A percentile compares a stretch with the other conserved stretches of the same genome.
phyloP scores from a whole-genome alignment of 148 eudicot genomes.

The Nyssa sinensis region DNA sequence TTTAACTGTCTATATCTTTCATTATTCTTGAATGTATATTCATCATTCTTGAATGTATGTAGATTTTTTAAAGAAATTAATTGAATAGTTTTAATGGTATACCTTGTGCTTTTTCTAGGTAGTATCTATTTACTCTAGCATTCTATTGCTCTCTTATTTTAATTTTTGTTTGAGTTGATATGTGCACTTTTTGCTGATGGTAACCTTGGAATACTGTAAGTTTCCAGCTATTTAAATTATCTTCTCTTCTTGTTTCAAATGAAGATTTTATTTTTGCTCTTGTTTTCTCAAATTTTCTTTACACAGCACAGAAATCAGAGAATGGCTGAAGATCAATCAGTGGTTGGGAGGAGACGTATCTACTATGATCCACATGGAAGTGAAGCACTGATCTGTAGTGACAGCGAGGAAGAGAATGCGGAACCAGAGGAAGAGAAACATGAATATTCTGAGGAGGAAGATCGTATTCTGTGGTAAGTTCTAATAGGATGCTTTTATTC shows the following conservation, averaged over 20 bases:
- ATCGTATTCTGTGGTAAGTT: constrained; percentile 68
- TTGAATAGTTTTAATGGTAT: neutral
- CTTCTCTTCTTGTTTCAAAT: neutral
- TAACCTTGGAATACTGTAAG: neutral
- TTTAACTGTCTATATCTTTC: too few relatives aligned
- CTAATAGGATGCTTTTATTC: neutral
- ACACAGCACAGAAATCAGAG: constrained; percentile 76
- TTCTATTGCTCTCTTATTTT: neutral
- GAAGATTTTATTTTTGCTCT: constrained; percentile 8
- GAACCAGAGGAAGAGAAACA: constrained; percentile 63
- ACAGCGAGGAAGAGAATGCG: constrained; percentile 78
- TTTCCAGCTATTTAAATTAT: neutral
- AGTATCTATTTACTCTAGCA: neutral
- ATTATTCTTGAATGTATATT: neutral
- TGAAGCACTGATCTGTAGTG: constrained; percentile 85
- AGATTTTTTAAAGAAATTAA: neutral
- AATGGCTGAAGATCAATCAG: constrained; percentile 91
- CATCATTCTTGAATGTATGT: neutral
- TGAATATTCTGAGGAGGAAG: constrained; percentile 73
- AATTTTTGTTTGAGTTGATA: constrained; percentile 4
- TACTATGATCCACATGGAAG: constrained; percentile 77
- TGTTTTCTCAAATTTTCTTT: constrained; percentile 21
- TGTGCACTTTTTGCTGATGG: neutral
- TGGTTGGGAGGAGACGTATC: constrained; percentile 84
- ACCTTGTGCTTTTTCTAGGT: neutral